Base-by-base conservation (phyloP, 345 rosid species). In the Populus euphratica region DNA sequence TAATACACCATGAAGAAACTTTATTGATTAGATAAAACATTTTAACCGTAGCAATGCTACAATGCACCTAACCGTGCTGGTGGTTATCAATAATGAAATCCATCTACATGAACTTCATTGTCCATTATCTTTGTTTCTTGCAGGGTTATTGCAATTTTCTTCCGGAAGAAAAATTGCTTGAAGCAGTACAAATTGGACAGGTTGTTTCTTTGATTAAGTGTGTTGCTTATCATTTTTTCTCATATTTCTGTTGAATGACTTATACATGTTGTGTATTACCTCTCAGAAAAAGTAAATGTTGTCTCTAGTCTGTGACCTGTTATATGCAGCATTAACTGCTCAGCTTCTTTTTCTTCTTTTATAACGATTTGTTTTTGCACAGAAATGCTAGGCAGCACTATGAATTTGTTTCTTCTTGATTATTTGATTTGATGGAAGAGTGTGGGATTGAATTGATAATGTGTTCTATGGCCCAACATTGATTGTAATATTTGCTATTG, bases 131-230 rank as follows among this genome's bases (percentile, higher is more conserved):
- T 61, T 38, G 25, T 39, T 35, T 61, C 43, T 38, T 85, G 83
- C 93, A 96, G 98, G 99, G 99, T 56, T 96, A 92, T 78, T 92
- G 97, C 80, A 87, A 92, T 83, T 96, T 96, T 88, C 96, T 96
- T 75, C 86, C 96, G 0, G 99, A 96, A 85, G 98, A 96, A 83
- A 92, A 85, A 86, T 85, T 96, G 88, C 85, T 96, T 76, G 87
- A 91, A 89, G 99, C 98, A 52, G 93, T 96, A 44, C 83, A 93
- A 96, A 85, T 91, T 70, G 99, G 99, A 81, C 96, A 96, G 95
- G 99, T 92, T 89, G 81, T 88, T 33, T 70, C 1, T 76, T 75
- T 69, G 73, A 47, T 72, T 78, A 68, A 73, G 62, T 70, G 63
- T 83, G 69, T 68, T 76, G 73, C 31, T 47, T 81, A 20, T 78